Evolutionary conservation across 768 basidiomycete species (phyloP).

Genomic region (Lentinula lateritia): DNA sequence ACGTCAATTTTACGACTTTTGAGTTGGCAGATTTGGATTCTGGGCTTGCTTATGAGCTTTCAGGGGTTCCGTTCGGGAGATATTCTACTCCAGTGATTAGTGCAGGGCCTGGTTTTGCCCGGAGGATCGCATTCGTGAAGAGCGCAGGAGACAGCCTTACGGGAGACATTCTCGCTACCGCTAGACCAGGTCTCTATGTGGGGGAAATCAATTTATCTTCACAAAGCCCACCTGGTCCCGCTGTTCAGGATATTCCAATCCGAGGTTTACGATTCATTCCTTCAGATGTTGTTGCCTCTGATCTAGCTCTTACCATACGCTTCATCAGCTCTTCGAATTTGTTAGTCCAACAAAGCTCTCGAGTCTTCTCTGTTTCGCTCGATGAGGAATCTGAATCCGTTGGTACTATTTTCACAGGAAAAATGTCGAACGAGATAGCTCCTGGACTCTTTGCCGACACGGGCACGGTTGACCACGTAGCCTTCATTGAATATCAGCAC

Average conservation of each 20-base stretch:
- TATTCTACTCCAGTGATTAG: conserved; percentile 59
- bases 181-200: conserved; percentile 57
- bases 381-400: conserved; percentile 35
- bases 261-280: conserved; percentile 43
- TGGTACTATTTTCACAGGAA: conserved; percentile 45
- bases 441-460: conserved; percentile 12
- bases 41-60: conserved; percentile 39
- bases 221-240: conserved; percentile 7
- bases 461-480: conserved; percentile 32
- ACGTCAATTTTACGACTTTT: conserved; percentile 54
- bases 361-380: conserved; percentile 47
- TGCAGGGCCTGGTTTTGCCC: conserved; percentile 29
- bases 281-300: conserved; percentile 42
- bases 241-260: conserved; percentile 29
- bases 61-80: conserved; percentile 56
- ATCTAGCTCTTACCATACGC: conserved; percentile 37
- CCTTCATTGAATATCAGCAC: conserved; percentile 66
- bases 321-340: conserved; percentile 50
- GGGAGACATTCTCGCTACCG: conserved; percentile 61
- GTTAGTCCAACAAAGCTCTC: conserved; percentile 50
- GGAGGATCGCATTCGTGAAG: conserved; percentile 61
- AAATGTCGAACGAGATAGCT: conserved; percentile 53
- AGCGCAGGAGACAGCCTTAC: conserved; percentile 53
- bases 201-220: conserved; percentile 51
- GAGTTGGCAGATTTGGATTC: conserved; percentile 54